Evolutionary conservation across 768 basidiomycete species (phyloP).

Genomic region (Lactifluus echinatus): DNA sequence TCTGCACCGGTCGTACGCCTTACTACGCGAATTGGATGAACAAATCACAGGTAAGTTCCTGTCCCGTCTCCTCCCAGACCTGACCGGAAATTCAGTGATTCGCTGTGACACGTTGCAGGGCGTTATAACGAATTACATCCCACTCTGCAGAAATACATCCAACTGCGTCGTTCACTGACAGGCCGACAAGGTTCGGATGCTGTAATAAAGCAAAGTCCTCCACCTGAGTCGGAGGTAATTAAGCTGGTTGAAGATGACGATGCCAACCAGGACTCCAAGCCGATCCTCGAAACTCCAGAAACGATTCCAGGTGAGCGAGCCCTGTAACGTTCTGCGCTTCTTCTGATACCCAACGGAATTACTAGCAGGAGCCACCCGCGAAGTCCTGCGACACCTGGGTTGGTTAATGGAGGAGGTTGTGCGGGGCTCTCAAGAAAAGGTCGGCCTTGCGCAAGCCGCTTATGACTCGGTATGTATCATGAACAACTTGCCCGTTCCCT

Average conservation of each 20-base stretch:
- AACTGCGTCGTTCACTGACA: constrained; percentile 5
- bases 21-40: constrained; percentile 17
- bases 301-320: not conserved
- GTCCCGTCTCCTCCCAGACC: not conserved
- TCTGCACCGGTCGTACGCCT: constrained; percentile 16
- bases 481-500: not conserved
- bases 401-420: constrained; percentile 18
- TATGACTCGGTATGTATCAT: constrained; percentile 19
- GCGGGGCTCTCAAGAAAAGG: constrained; percentile 20
- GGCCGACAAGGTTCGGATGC: not conserved
- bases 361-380: not conserved
- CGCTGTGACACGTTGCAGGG: not conserved
- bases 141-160: constrained; percentile 13
- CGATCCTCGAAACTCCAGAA: not conserved
- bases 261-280: not conserved
- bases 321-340: not conserved
- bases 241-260: not conserved
- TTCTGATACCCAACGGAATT: not conserved
- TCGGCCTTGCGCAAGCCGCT: constrained; percentile 19
- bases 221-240: not conserved
- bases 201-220: not conserved
- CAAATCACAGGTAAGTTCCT: constrained; percentile 12
- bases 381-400: constrained; percentile 11
- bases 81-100: not conserved
- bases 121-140: constrained; percentile 12